Evolutionary conservation across 352 stramenopile species (phyloP).

Genomic region (Phytophthora pistaciae): DNA sequence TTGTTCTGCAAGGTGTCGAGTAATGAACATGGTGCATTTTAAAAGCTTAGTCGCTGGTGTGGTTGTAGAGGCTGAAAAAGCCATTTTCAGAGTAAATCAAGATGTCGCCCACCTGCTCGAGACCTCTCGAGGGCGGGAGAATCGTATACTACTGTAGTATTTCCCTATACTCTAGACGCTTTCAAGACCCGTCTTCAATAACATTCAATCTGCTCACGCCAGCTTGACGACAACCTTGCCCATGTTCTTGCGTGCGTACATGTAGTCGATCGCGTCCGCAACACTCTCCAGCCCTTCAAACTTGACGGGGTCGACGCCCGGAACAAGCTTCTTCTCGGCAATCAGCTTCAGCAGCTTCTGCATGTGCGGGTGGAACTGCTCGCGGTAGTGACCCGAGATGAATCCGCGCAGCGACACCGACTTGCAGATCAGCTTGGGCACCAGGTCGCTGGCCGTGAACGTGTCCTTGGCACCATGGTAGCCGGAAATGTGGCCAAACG

Average conservation of each 20-base stretch:
- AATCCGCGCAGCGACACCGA: slow-evolving; percentile 49
- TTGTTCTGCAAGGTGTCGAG: too few species aligned
- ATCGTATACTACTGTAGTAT: too few species aligned
- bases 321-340: slow-evolving; percentile 1
- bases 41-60: too few species aligned
- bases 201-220: neutral
- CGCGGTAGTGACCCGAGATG: slow-evolving; percentile 35
- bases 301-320: neutral
- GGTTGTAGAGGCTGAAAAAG: too few species aligned
- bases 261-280: neutral
- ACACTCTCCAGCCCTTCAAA: slow-evolving; percentile 2
- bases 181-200: neutral
- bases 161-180: too few species aligned
- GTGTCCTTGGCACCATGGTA: slow-evolving; percentile 5
- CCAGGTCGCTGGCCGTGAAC: slow-evolving; percentile 1
- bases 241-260: slow-evolving; percentile 7
- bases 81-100: too few species aligned
- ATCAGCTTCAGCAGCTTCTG: slow-evolving; percentile 40
- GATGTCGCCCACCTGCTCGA: too few species aligned
- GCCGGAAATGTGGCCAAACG: neutral
- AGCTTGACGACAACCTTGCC: slow-evolving; percentile 5
- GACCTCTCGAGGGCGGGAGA: too few species aligned
- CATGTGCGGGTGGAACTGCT: slow-evolving; percentile 45
- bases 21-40: too few species aligned
- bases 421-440: slow-evolving; percentile 7